Percentiles rank a stretch among this genome's conserved stretches.
These are phyloP conservation scores for Effrenium voratum DNA, from an alignment of 73 alveolate species.

Conservation along the genomic window DNA sequence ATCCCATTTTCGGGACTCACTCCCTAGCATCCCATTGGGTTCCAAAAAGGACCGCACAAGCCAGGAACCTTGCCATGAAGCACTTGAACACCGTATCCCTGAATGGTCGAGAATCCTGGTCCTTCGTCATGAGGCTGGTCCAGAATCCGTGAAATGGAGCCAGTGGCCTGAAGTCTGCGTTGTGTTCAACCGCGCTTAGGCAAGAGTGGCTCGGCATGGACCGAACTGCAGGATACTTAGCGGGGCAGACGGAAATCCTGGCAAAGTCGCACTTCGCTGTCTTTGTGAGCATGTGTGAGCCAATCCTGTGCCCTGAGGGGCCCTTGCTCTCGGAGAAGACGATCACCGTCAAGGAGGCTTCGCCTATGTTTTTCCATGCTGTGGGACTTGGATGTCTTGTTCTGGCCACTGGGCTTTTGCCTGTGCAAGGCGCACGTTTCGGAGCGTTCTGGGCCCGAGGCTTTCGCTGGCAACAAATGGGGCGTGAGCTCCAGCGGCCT, in stretches of 20 bases:
- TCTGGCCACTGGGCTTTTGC: background rate
- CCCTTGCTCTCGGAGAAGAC: constrained; percentile 47
- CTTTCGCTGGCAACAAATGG: constrained; percentile 40
- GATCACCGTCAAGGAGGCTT: constrained; percentile 21
- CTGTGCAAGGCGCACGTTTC: background rate
- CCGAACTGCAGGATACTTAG: constrained; percentile 17
- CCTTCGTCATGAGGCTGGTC: constrained; percentile 67
- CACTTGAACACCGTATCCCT: constrained; percentile 11
- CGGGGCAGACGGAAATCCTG: background rate
- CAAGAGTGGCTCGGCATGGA: constrained; percentile 73
- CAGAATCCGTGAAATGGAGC: background rate
- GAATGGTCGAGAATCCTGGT: constrained; percentile 88
- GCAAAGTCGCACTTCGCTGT: background rate
- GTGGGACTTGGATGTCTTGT: background rate
- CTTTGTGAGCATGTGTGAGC: too few species aligned
- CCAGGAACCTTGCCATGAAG: constrained; percentile 58
- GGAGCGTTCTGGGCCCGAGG: background rate
- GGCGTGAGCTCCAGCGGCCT: constrained; percentile 47
- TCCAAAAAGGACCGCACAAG: background rate
- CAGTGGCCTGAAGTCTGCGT: too few species aligned
- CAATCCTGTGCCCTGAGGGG: too few species aligned
- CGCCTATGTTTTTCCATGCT: background rate
- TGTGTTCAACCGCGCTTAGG: too few species aligned
- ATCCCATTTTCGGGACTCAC: too few species aligned
- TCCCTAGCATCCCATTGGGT: too few species aligned